A percentile compares a stretch with the other conserved stretches of the same genome.
phyloP scores from a whole-genome alignment of 139 green algal species.

The Spirogloea muscicola region DNA sequence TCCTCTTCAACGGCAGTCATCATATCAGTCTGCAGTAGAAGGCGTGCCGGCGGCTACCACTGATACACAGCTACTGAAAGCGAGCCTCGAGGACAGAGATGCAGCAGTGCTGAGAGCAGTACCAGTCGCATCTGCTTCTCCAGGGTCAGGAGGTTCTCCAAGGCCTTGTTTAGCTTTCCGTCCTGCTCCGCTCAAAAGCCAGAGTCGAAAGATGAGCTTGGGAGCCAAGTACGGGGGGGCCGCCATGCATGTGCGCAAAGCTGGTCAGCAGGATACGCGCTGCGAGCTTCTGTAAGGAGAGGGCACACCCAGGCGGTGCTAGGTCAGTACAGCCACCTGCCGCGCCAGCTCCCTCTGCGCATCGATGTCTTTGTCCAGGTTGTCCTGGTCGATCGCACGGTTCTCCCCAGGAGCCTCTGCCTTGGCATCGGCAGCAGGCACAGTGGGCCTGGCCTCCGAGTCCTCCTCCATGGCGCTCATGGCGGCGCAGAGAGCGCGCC shows the following conservation, averaged over 20 bases:
- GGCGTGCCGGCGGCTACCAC: too few species aligned
- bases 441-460: too few species aligned
- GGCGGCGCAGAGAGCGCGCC: background rate
- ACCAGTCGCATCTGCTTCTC: conserved; percentile 47
- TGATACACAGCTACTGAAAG: too few species aligned
- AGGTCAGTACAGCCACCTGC: conserved; percentile 8
- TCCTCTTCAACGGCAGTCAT: too few species aligned
- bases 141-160: conserved; percentile 44
- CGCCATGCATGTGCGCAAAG: background rate
- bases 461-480: conserved; percentile 15
- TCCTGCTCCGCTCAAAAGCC: conserved; percentile 9
- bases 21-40: too few species aligned
- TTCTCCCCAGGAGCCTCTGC: conserved; percentile 17
- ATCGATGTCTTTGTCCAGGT: conserved; percentile 21
- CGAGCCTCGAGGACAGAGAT: too few species aligned
- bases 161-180: conserved; percentile 31
- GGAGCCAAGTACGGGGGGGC: background rate
- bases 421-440: too few species aligned
- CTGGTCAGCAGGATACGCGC: background rate
- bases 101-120: too few species aligned
- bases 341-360: conserved; percentile 23
- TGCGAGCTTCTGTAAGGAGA: background rate
- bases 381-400: conserved; percentile 28
- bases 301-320: background rate
- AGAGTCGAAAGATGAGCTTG: background rate